phyloP scores from a whole-genome alignment of 768 basidiomycete genomes.

The Serendipita sp. region DNA sequence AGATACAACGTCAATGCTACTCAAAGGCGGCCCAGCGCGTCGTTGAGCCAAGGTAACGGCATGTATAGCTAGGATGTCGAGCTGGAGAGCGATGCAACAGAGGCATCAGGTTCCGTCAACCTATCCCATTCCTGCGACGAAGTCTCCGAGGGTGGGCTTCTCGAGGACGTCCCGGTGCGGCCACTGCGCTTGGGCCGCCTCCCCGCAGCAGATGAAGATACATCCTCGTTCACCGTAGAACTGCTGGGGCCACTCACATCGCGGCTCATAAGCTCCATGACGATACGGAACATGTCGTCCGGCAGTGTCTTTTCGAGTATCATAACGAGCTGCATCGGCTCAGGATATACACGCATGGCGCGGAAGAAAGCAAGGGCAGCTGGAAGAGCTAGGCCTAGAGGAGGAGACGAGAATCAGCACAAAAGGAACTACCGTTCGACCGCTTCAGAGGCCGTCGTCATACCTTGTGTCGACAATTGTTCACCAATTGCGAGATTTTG shows the following conservation, averaged over 20 bases:
- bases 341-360: conserved; percentile 86
- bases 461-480: conserved; percentile 61
- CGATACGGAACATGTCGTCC: conserved; percentile 55
- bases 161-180: conserved; percentile 31
- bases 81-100: conserved; percentile 4
- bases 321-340: conserved; percentile 83
- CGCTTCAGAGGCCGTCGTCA: conserved; percentile 14
- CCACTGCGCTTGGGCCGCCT: conserved; percentile 30
- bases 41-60: not conserved
- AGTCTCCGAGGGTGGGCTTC: conserved; percentile 68
- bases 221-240: conserved; percentile 21
- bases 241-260: conserved; percentile 60
- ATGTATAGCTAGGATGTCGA: not conserved
- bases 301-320: conserved; percentile 91
- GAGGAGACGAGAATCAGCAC: conserved; percentile 1
- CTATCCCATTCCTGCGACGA: conserved; percentile 88
- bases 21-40: conserved; percentile 17
- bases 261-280: conserved; percentile 74
- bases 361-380: conserved; percentile 87
- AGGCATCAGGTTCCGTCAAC: conserved; percentile 45
- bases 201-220: conserved; percentile 4
- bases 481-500: conserved; percentile 78
- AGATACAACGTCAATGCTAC: conserved; percentile 4
- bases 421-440: not conserved
- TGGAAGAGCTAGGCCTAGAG: conserved; percentile 59